Evolutionary conservation across 2,329 filamentous ascomycete species (phyloP), one percentile per base, ranked within the genome.

Genomic region (Fonsecaea nubica): DNA sequence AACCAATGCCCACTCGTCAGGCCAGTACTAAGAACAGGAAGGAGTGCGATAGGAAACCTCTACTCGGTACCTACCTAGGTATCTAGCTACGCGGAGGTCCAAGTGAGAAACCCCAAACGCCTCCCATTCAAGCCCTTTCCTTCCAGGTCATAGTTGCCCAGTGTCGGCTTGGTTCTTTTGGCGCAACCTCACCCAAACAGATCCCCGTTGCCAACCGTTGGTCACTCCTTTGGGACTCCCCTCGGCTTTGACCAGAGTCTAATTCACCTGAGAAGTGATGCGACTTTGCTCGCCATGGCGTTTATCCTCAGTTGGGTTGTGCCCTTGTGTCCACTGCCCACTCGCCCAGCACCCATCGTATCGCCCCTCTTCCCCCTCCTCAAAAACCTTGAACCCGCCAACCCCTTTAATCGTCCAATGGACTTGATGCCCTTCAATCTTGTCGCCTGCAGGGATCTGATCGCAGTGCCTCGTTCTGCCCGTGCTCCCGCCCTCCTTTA

Each of bases 361-460:
- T 9, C 42, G 42, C 42, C 42, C 38, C 18, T 30, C 53, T 25
- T 10, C 32, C 53, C 40, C 40, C 40, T 18, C 40, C 40, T 15
- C 40, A 18, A 45, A 42, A 56, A 21, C 32, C 36, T 40, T 56
- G 36, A 56, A n/a, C 21, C 32, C 15, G 12, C 36, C 32, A n/a
- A 25, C 45, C 45, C 45, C 18, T 50, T 50, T 50, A 50, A 25
- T 30, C 42, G 58, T 50, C 45, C 45, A 50, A 50, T 50, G 18
- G 45, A 25, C 55, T 33, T 10, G 4, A 5, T 56, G 33, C 21
- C 30, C 59, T 40, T 50, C 56, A 67, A 67, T 63, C 62, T 67
- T 63, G 63, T 59, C 60, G 63, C 57, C 57, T 66, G 52, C 63
- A 69, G 54, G 65, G 57, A 45, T 55, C n/a, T 36, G 15, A 50